These are phyloP conservation scores for Torrubiellomyces zombiae DNA, from an alignment of 2,329 filamentous ascomycete genomes.

Conservation along the genomic window DNA sequence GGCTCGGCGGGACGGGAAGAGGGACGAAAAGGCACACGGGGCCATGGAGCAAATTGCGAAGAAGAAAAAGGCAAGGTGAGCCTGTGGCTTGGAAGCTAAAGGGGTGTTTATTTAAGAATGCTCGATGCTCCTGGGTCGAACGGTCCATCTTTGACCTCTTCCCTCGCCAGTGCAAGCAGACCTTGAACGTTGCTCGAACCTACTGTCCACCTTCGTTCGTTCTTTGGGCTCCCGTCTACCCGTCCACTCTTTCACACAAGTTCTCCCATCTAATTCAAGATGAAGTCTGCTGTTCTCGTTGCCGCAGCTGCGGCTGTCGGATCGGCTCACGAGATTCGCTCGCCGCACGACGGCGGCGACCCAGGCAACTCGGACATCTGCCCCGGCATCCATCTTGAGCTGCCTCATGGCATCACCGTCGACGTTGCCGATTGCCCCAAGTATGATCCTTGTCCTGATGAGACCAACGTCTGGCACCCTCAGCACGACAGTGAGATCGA, in stretches of 20 bases:
- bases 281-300: constrained; percentile 10
- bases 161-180: constrained; percentile 5
- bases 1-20: constrained; percentile 1
- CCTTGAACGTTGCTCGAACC: constrained; percentile 3
- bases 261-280: constrained; percentile 5
- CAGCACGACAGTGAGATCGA: constrained; percentile 20
- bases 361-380: constrained; percentile 5
- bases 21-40: not conserved
- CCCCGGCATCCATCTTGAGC: constrained; percentile 7
- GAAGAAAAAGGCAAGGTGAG: not conserved
- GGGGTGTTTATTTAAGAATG: constrained; percentile 8
- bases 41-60: not conserved
- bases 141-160: constrained; percentile 1
- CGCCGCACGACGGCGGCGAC: constrained; percentile 4
- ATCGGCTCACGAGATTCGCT: constrained; percentile 6
- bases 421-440: constrained; percentile 8
- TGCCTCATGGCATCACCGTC: constrained; percentile 6
- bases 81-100: not conserved
- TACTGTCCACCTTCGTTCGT: constrained; percentile 6
- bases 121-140: constrained; percentile 4
- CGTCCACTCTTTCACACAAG: constrained; percentile 8
- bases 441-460: constrained; percentile 9
- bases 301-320: constrained; percentile 6
- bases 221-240: constrained; percentile 7
- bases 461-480: constrained; percentile 19